A percentile compares a stretch with the other conserved stretches of the same genome.
These are phyloP conservation scores for Cubamyces lactineus DNA, from an alignment of 768 basidiomycete species.

Conservation along the genomic window DNA sequence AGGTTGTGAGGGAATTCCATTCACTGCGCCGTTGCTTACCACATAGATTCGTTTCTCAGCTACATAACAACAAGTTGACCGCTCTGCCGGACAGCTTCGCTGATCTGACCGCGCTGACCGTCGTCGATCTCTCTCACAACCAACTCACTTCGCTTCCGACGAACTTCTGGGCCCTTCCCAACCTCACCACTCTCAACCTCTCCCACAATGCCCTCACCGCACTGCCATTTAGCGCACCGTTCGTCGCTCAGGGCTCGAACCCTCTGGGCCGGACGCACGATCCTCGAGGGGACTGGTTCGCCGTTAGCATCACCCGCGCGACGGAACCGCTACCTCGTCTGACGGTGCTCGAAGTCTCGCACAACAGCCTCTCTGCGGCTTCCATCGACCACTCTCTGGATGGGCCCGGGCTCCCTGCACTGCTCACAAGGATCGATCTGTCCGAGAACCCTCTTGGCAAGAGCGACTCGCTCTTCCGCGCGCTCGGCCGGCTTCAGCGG, in stretches of 20 bases:
- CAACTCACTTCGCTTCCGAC: conserved; percentile 61
- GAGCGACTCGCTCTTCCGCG: conserved; percentile 46
- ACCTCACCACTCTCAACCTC: conserved; percentile 66
- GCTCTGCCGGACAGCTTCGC: conserved; percentile 66
- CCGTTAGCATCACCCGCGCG: conserved; percentile 62
- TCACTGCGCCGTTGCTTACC: conserved; percentile 9
- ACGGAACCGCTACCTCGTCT: conserved; percentile 68
- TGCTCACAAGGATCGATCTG: conserved; percentile 61
- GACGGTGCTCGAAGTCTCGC: conserved; percentile 61
- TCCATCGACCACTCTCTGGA: conserved; percentile 48
- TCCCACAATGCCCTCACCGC: conserved; percentile 68
- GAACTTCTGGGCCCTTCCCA: conserved; percentile 69
- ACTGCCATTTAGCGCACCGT: conserved; percentile 66
- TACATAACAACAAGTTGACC: conserved; percentile 73
- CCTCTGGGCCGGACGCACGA: conserved; percentile 41
- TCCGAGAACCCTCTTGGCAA: conserved; percentile 67
- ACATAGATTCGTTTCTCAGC: conserved; percentile 41
- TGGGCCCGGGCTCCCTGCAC: conserved; percentile 49
- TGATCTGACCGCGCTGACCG: conserved; percentile 67
- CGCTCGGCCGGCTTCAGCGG: conserved; percentile 49
- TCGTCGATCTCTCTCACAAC: conserved; percentile 78
- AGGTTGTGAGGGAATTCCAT: conserved; percentile 35
- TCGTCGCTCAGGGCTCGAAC: conserved; percentile 36
- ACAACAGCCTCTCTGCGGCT: conserved; percentile 63
- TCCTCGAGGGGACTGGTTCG: conserved; percentile 56